Percentiles rank a stretch among this genome's conserved stretches.
phyloP scores from a whole-genome alignment of 306 rosid species.

The Benincasa hispida region DNA sequence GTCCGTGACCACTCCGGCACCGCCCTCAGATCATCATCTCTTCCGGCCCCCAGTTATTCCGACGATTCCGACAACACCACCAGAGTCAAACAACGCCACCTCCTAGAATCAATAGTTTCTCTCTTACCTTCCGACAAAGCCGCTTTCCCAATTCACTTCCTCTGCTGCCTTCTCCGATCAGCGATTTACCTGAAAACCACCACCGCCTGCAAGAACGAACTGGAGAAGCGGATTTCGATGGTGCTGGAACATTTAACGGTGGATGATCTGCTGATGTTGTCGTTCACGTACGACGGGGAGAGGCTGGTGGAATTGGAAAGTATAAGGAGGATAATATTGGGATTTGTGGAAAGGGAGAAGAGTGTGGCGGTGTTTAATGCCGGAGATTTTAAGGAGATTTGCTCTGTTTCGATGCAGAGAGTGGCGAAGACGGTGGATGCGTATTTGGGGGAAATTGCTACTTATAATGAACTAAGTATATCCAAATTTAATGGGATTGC shows the following conservation, averaged over 20 bases:
- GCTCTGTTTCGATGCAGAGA: slow-evolving; percentile 55
- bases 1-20: slow-evolving; percentile 74
- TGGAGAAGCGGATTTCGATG: slow-evolving; percentile 51
- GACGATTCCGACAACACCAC: slow-evolving; percentile 14
- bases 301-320: slow-evolving; percentile 68
- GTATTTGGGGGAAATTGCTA: slow-evolving; percentile 81
- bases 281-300: slow-evolving; percentile 79
- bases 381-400: slow-evolving; percentile 27
- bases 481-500: slow-evolving; percentile 54
- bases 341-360: slow-evolving; percentile 59
- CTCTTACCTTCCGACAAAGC: slow-evolving; percentile 72
- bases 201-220: slow-evolving; percentile 37
- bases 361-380: slow-evolving; percentile 51
- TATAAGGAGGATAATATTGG: slow-evolving; percentile 44
- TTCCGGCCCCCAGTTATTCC: slow-evolving; percentile 1
- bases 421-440: slow-evolving; percentile 72
- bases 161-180: slow-evolving; percentile 81
- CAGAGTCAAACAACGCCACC: slow-evolving; percentile 29
- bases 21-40: slow-evolving; percentile 2
- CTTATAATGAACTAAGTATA: slow-evolving; percentile 47
- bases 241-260: slow-evolving; percentile 63
- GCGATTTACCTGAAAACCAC: slow-evolving; percentile 50
- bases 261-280: slow-evolving; percentile 53
- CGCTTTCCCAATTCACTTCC: slow-evolving; percentile 63
- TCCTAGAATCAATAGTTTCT: slow-evolving; percentile 43